These are phyloP conservation scores for Zygoascus meyerae DNA, from an alignment of 1,139 yeast species.

Conservation along the genomic window DNA sequence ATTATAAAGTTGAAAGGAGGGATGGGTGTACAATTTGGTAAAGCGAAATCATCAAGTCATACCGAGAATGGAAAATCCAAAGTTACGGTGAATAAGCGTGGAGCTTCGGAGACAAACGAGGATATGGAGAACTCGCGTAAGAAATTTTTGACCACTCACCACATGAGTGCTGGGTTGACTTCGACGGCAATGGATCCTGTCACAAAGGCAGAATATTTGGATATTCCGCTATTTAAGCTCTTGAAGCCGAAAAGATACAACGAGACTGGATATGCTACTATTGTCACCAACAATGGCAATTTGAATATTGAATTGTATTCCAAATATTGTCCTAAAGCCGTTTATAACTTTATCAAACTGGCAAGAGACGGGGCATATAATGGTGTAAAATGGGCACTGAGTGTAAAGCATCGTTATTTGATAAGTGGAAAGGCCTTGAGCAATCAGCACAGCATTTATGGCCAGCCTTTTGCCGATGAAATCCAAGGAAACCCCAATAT, in stretches of 20 bases:
- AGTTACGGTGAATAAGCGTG: constrained; percentile 1
- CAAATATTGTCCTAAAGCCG: constrained; percentile 40
- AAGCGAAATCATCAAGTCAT: too few relatives aligned
- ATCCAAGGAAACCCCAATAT: constrained; percentile 58
- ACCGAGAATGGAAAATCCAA: neutral
- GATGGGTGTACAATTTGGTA: constrained; percentile 18
- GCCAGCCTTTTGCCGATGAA: constrained; percentile 42
- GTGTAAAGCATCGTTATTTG: constrained; percentile 45
- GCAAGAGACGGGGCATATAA: constrained; percentile 39
- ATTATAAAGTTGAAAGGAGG: constrained; percentile 29
- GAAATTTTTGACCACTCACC: constrained; percentile 28
- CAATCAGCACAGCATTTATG: constrained; percentile 14
- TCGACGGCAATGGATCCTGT: constrained; percentile 31
- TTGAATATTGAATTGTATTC: constrained; percentile 37
- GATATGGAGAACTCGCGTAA: constrained; percentile 4
- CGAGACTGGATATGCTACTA: constrained; percentile 30
- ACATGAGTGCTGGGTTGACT: constrained; percentile 33
- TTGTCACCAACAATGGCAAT: constrained; percentile 38
- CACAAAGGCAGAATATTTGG: constrained; percentile 24
- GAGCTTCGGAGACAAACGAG: neutral
- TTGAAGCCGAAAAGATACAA: constrained; percentile 29
- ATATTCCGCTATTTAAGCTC: constrained; percentile 24
- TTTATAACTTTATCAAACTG: constrained; percentile 40
- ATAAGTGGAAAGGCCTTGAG: constrained; percentile 50
- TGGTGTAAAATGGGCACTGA: constrained; percentile 42